These are phyloP conservation scores for Apophysomyces trapeziformis DNA, from an alignment of 371 early-diverging fungal species.

Conservation along the genomic window DNA sequence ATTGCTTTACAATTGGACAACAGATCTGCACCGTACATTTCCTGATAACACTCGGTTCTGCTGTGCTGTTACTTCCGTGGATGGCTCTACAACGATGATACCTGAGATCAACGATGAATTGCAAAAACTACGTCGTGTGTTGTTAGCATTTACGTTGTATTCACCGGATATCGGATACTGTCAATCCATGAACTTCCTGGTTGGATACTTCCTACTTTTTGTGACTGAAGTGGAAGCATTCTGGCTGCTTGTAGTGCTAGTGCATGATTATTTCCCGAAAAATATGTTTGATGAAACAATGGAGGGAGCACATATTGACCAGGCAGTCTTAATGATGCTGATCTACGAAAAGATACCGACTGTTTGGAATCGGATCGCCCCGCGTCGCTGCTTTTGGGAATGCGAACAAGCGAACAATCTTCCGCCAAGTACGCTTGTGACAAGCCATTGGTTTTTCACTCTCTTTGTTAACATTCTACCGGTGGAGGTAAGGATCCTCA, in stretches of 20 bases:
- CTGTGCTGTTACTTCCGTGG: slow-evolving; percentile 37
- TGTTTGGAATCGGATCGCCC: slow-evolving; percentile 57
- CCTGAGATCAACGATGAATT: slow-evolving; percentile 56
- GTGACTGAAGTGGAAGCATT: slow-evolving; percentile 78
- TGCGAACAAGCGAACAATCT: slow-evolving; percentile 52
- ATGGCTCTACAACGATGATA: slow-evolving; percentile 33
- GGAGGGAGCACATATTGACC: slow-evolving; percentile 75
- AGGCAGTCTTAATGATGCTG: slow-evolving; percentile 70
- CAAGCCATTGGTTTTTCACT: slow-evolving; percentile 84
- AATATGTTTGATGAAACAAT: slow-evolving; percentile 77
- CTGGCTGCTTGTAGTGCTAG: slow-evolving; percentile 76
- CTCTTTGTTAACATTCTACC: slow-evolving; percentile 80
- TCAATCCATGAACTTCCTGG: slow-evolving; percentile 82
- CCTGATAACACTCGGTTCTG: slow-evolving; percentile 77
- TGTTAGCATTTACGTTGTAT: slow-evolving; percentile 71
- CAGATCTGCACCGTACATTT: slow-evolving; percentile 81
- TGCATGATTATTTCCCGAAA: slow-evolving; percentile 72
- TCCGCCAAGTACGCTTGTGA: slow-evolving; percentile 74
- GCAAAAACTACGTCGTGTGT: slow-evolving; percentile 66
- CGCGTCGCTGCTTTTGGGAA: slow-evolving; percentile 54
- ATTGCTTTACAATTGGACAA: too few relatives aligned
- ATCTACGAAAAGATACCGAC: slow-evolving; percentile 61
- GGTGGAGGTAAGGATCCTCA: slow-evolving; percentile 53
- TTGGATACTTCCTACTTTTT: slow-evolving; percentile 73
- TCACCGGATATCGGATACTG: slow-evolving; percentile 78